Base-by-base conservation (phyloP, 495 filamentous ascomycete genomes). In the Mytilinidion resinicola region DNA sequence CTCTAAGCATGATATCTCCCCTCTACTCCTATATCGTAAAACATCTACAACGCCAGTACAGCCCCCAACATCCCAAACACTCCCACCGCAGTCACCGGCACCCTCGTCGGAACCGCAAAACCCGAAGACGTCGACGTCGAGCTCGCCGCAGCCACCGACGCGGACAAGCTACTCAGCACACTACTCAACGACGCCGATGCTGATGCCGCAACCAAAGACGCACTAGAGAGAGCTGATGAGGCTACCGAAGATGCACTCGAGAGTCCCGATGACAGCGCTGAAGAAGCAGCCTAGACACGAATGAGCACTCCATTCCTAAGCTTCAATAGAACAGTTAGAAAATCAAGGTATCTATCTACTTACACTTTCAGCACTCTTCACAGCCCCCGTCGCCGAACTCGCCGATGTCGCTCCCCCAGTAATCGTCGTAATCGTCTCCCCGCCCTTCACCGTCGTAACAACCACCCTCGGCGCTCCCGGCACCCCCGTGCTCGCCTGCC, bases 401-500 rank as follows among this genome's bases (percentile, higher is more conserved):
- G 15, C 12, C 17, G 3, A 9, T 17, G 12, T 42, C 39, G 39
- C 39, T 42, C 43, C 55, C 42, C 11, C 46, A 50, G 48, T 19
- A 11, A 33, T 37, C 9, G 21, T 60, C 12, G 21, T 21, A n/a
- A 39, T 30, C 6, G 41, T 39, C 21, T 25, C 42, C 30, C 37
- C 57, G 2, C 25, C 33, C 30, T 9, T 39, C 9, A 17, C 36
- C 37, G 57, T 33, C 42, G 38, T 33, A 1, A 50, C 46, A 5
- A 14, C n/a, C 20, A 33, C 57, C 9, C 35, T 3, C 50, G 58
- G 38, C 20, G 58, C 58, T 10, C 61, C 61, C n/a, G 52, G 14
- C 15, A 63, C 47, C 10, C 62, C 65, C 15, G 57, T 59, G 12
- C 20, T 41, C 3, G 57, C 62, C 25, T 46, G 49, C 0, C 47